Conservation (phyloP, 257 asterid genomes). For the Petunia axillaris region DNA sequence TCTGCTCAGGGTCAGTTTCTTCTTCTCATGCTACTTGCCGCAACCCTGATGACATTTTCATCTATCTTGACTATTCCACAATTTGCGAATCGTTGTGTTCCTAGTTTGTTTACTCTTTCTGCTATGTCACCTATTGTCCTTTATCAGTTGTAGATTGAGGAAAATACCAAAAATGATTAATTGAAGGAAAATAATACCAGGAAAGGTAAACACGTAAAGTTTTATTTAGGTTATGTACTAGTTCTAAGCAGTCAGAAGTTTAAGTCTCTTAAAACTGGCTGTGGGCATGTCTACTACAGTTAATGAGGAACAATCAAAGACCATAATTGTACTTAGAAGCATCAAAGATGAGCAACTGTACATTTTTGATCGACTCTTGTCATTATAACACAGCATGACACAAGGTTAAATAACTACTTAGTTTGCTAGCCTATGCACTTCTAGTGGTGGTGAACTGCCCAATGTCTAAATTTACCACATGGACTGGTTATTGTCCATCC, state of each 20-base stretch:
- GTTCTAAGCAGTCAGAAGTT: not conserved
- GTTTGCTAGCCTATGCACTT: too few relatives aligned
- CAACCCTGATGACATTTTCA: not conserved
- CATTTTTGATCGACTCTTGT: too few relatives aligned
- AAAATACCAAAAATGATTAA: not conserved
- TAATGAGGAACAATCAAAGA: not conserved
- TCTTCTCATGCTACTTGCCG: not conserved
- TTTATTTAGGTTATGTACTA: not conserved
- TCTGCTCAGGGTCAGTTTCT: conserved; percentile 88
- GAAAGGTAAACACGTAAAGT: not conserved
- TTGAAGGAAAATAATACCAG: conserved; percentile 2
- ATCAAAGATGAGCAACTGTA: too few relatives aligned
- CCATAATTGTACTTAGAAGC: not conserved
- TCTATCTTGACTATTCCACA: not conserved
- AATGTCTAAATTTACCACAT: too few relatives aligned
- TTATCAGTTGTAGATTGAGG: not conserved
- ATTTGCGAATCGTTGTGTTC: not conserved
- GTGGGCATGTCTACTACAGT: conserved; percentile 7
- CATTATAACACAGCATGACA: too few relatives aligned
- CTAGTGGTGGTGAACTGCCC: too few relatives aligned
- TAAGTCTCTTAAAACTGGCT: not conserved
- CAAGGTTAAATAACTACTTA: too few relatives aligned
- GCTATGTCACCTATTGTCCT: not conserved
- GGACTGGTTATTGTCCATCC: too few relatives aligned
- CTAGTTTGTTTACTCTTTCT: not conserved